Base-by-base conservation (phyloP, 306 rosid species). In the Quercus agrifolia region DNA sequence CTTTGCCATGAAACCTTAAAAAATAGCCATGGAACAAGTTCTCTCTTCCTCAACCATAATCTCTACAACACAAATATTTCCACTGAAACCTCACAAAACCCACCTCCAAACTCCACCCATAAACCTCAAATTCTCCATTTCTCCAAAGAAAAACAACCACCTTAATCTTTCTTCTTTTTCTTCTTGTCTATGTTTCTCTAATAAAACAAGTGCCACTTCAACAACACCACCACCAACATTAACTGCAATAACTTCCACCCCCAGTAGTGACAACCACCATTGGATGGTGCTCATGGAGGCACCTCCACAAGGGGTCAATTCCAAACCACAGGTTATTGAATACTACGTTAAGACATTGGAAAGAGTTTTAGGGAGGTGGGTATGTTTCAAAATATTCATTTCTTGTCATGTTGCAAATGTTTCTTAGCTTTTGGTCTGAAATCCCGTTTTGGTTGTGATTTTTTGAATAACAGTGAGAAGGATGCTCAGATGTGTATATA, bases 401-500 rank as follows among this genome's bases (percentile, higher is more conserved):
- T 76, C 0, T 20, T 17, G 30, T 6, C 74, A 23, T 8, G n/a
- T 18, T 49, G 38, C 2, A 27, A 21, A 21, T 18, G 30, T 52
- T 44, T 78, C 54, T 49, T 49, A 49, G 15, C 12, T 63, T 78
- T 71, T 31, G 18, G 41, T 7, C 71, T 81, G 35, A 77, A 76
- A 10, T 83, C 80, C 8, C 64, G 35, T 41, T 81, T 70, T 59
- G 23, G 70, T 44, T 79, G 83, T 86, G 74, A 58, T 70, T 70
- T 83, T 33, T 49, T 49, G 54, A 49, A 49, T 55, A 52, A 18
- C 85, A 93, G 97, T 74, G 97, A 91, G 83, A 74, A 81, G 80
- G 98, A 90, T 51, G 92, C 95, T 85, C 98, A 93, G 80, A 89
- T 87, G 92, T 85, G 92, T 83, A 82, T 91, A 30, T 91, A 93